Percentiles rank a stretch among this genome's conserved stretches.
Evolutionary conservation across 805 yeast species (phyloP).

Genomic region (Spathaspora gorwiae): DNA sequence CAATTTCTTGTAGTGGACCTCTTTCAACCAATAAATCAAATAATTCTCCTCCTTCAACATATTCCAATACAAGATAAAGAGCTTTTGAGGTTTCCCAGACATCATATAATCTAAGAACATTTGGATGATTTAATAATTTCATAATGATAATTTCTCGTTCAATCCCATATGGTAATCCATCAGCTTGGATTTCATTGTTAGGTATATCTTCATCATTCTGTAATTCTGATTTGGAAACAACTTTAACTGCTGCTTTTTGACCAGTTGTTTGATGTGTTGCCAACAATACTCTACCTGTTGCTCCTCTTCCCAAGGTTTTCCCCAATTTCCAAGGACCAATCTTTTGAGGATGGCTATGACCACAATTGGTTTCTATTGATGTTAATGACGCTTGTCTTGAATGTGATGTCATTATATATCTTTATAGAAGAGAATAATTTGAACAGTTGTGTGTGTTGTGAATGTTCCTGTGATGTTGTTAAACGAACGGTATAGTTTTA

Average conservation of each 20-base stretch:
- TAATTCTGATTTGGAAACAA: constrained; percentile 63
- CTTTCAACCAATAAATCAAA: constrained; percentile 68
- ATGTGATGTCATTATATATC: constrained; percentile 25
- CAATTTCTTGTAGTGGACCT: constrained; percentile 68
- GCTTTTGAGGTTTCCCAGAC: constrained; percentile 98
- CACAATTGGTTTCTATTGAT: constrained; percentile 44
- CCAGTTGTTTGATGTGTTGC: constrained; percentile 70
- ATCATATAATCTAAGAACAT: constrained; percentile 88
- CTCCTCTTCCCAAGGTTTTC: constrained; percentile 74
- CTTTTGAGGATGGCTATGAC: constrained; percentile 43
- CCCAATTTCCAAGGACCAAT: constrained; percentile 86
- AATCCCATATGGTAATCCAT: constrained; percentile 85
- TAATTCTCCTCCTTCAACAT: constrained; percentile 85
- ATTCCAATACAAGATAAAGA: constrained; percentile 71
- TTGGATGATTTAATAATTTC: constrained; percentile 92
- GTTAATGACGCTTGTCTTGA: constrained; percentile 61
- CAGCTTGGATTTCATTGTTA: constrained; percentile 3
- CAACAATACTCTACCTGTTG: constrained; percentile 73
- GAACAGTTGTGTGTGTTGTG: not conserved
- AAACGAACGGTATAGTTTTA: too few species aligned
- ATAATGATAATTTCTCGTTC: constrained; percentile 96
- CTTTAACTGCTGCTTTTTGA: constrained; percentile 78
- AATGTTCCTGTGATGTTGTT: too few species aligned
- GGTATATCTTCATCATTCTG: constrained; percentile 36
- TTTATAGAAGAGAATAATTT: too few species aligned